phyloP scores from a whole-genome alignment of 768 basidiomycete genomes.

The Rubroboletus satanas region DNA sequence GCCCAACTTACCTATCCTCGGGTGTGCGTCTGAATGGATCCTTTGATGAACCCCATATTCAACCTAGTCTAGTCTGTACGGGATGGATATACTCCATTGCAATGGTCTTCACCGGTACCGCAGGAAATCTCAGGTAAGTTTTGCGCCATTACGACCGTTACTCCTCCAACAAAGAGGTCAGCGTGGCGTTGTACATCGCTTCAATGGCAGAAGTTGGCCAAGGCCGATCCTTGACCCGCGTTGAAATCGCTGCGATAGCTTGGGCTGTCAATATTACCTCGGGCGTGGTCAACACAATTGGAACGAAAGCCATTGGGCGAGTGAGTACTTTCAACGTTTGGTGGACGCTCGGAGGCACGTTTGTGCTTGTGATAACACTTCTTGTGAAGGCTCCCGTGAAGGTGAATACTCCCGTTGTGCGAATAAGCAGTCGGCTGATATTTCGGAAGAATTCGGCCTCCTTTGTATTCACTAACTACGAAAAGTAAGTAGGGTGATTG shows the following conservation, averaged over 20 bases:
- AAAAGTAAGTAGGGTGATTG: conserved; percentile 38
- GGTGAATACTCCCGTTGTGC: conserved; percentile 26
- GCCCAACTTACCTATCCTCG: conserved; percentile 48
- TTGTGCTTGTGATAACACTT: conserved; percentile 54
- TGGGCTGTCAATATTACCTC: conserved; percentile 56
- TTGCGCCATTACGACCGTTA: not conserved
- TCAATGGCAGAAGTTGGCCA: conserved; percentile 49
- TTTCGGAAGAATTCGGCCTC: conserved; percentile 43
- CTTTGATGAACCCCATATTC: not conserved
- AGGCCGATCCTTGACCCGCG: conserved; percentile 40
- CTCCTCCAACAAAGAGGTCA: conserved; percentile 13
- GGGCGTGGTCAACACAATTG: conserved; percentile 52
- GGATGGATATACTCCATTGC: conserved; percentile 61
- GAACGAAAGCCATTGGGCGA: conserved; percentile 52
- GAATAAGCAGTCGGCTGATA: not conserved
- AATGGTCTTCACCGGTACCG: conserved; percentile 57
- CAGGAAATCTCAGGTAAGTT: conserved; percentile 49
- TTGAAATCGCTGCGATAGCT: conserved; percentile 51
- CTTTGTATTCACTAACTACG: conserved; percentile 55
- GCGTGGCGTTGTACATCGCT: conserved; percentile 53
- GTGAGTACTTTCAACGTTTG: conserved; percentile 56
- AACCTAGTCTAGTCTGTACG: conserved; percentile 36
- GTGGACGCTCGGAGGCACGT: conserved; percentile 59
- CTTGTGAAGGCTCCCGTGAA: conserved; percentile 53
- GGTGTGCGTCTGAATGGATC: conserved; percentile 37